Base-by-base conservation (phyloP, 2,329 filamentous ascomycete species). In the Talaromyces sp. region DNA sequence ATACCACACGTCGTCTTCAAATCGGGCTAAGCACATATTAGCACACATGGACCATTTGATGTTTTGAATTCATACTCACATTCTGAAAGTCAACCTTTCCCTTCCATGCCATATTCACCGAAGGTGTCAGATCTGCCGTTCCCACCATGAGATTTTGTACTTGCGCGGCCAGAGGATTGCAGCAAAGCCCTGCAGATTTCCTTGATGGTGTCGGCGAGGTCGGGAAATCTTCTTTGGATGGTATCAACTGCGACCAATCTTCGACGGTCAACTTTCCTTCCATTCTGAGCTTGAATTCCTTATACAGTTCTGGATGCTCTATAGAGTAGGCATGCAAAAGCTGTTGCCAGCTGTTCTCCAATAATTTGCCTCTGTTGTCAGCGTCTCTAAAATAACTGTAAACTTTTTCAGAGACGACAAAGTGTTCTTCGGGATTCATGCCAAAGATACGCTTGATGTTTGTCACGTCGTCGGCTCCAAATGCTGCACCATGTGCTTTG, bases 401-500 rank as follows among this genome's bases (percentile, higher is more conserved):
- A 0, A 83, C 79, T 1, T 76, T 70, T 0, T 84, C 70, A 1
- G 72, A 69, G 38, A 84, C 70, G 26, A 76, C 70, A 60, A 82
- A 82, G 58, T 75, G 71, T 62, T 79, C 70, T 0, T 81, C 78
- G 0, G 81, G 77, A 62, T 85, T 74, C 65, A 84, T 78, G 4
- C 80, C 80, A 50, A 78, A 77, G 3, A 70, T 69, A 49, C 70
- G 75, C 75, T 87, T 87, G 70, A 85, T 80, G n/a, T 79, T 73
- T 0, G 76, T 79, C 1, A 87, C 80, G 56, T 84, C 82, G 1
- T 81, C 77, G 1, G 75, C 70, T 6, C 83, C 84, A 46, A 84
- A 83, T 1, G 84, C 82, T 11, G 80, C 84, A 24, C 84, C 84
- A 63, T 87, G 85, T 0, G 84, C 81, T 21, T 79, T 78, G 3